A percentile compares a stretch with the other conserved stretches of the same genome.
Conservation (phyloP, 805 yeast species). For the Candida methanosorbosa region DNA sequence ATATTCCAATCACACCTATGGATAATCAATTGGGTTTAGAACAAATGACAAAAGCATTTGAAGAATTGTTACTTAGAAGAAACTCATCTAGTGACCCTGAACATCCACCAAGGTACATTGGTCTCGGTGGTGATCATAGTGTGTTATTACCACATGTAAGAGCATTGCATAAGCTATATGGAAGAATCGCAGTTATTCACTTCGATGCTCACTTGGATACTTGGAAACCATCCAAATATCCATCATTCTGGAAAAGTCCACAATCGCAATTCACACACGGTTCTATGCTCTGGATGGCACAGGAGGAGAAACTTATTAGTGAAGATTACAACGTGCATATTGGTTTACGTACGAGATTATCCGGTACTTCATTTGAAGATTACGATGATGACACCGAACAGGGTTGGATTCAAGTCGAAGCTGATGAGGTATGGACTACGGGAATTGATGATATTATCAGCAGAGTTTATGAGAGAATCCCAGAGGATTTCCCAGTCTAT, state of each 20-base stretch:
- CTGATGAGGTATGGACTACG: constrained; percentile 74
- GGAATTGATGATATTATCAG: constrained; percentile 39
- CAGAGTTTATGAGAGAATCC: constrained; percentile 46
- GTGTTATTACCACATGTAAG: constrained; percentile 66
- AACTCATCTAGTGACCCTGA: constrained; percentile 13
- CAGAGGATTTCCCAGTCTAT: constrained; percentile 60
- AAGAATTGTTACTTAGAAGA: constrained; percentile 38
- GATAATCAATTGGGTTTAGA: constrained; percentile 43
- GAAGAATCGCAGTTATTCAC: constrained; percentile 66
- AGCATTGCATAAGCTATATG: constrained; percentile 51
- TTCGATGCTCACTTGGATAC: constrained; percentile 85
- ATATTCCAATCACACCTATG: constrained; percentile 53
- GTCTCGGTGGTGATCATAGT: constrained; percentile 81
- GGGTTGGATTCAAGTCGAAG: constrained; percentile 59
- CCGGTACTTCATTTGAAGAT: constrained; percentile 52
- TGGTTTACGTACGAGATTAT: constrained; percentile 66
- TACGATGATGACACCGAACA: constrained; percentile 58
- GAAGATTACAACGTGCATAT: constrained; percentile 58
- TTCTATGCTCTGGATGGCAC: constrained; percentile 79
- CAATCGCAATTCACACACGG: constrained; percentile 66
- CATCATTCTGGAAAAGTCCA: constrained; percentile 26
- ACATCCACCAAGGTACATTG: constrained; percentile 53
- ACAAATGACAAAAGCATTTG: constrained; percentile 47
- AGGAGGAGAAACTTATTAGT: constrained; percentile 54
- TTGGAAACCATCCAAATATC: constrained; percentile 67